Base-by-base conservation (phyloP, 176 grass and related monocot species). In the Hyparrhenia diplandra region DNA sequence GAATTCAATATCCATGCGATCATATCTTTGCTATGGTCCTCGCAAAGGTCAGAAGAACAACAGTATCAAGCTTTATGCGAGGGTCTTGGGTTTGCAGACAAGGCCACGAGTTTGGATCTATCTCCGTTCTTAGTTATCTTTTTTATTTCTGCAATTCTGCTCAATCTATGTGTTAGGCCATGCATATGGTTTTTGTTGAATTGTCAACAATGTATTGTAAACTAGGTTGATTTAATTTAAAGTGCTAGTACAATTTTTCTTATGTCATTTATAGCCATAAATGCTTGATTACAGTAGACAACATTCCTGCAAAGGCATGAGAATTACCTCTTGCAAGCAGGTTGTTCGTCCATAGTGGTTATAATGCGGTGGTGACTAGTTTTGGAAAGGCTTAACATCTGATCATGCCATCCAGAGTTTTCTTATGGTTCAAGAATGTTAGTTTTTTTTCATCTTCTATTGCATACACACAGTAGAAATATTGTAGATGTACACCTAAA, bases 1-100 rank as follows among this genome's bases (percentile, higher is more conserved):
- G 81, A 80, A 10, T 84, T 88, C 60, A 24, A 43, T 60, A 65
- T 45, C 13, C 30, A 40, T 34, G 76, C 80, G 30, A 80, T 84
- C 24, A 69, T 51, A 52, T 88, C 8, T 88, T 84, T 75, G 63
- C 69, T 49, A 75, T 66, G 17, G 18, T 69, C 68, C 70, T 12
- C 70, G 20, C 41, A 74, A 80, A 51, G 32, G 24, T 18, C 39
- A 47, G 0, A 79, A 64, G 45, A 78, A 73, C 32, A 58, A 30
- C 8, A 32, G 37, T 42, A 2, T 34, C 4, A 25, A 30, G 32
- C 40, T 88, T 10, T n/a, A n/a, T 88, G 76, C 69, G 29, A 79
- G 27, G 63, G 20, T 61, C 76, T 88, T 63, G 81, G 82, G 21
- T 63, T 88, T 17, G 10, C 41, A 8, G 20, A 46, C 47, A 88